These are phyloP conservation scores for Leishmania gerbilli DNA, from an alignment of 208 protist species.

Conservation along the genomic window DNA sequence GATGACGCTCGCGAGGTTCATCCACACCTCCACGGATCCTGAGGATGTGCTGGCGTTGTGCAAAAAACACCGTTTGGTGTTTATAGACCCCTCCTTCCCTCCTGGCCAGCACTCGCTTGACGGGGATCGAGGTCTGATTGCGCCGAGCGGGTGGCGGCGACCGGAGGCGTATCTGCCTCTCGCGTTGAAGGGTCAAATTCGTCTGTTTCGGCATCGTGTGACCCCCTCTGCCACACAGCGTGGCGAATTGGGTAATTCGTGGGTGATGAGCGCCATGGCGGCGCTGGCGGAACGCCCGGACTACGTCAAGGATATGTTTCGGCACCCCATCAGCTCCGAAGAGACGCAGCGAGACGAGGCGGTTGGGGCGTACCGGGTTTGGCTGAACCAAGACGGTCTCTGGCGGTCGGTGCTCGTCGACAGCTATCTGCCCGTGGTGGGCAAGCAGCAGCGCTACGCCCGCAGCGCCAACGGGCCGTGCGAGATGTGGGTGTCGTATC, in stretches of 20 bases:
- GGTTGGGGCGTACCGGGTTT: conserved; percentile 69
- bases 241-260: conserved; percentile 82
- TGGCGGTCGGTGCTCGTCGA: conserved; percentile 86
- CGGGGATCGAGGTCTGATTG: conserved; percentile 51
- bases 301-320: conserved; percentile 61
- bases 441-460: conserved; percentile 60
- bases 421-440: conserved; percentile 80
- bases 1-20: conserved; percentile 33
- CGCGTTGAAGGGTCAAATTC: conserved; percentile 53
- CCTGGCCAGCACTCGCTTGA: conserved; percentile 72
- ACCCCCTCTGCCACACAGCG: conserved; percentile 72
- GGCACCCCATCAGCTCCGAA: conserved; percentile 60
- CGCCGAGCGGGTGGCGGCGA: conserved; percentile 66
- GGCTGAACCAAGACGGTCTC: conserved; percentile 86
- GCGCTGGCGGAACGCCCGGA: conserved; percentile 69
- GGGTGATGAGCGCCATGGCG: conserved; percentile 70
- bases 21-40: conserved; percentile 35
- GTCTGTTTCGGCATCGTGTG: conserved; percentile 72
- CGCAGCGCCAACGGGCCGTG: conserved; percentile 52
- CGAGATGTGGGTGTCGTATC: conserved; percentile 79
- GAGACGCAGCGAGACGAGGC: conserved; percentile 54
- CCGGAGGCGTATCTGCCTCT: conserved; percentile 71
- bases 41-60: conserved; percentile 61
- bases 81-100: conserved; percentile 77
- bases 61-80: conserved; percentile 47